Evolutionary conservation across 805 yeast species (phyloP), one percentile per base, ranked within the genome.

Genomic region (Metschnikowia bowlesiae): DNA sequence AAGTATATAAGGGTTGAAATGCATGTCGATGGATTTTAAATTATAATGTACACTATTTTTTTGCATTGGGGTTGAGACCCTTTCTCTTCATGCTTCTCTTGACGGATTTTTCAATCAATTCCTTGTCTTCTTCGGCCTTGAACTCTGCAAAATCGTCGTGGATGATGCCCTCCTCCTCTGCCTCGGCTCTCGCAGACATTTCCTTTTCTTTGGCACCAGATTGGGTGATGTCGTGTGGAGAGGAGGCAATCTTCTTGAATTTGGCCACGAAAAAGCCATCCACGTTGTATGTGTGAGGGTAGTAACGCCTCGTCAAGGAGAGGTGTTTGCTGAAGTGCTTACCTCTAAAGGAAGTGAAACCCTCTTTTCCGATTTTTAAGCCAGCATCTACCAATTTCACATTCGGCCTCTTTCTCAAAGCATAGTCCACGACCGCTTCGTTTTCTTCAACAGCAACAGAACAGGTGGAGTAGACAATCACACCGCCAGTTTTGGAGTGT

Each of bases 251-350:
- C 79, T 94, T 94, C 74, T 88, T 83, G 77, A 94, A 89, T 69
- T 92, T 94, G 49, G 99, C 99, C 52, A 94, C 99, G 69, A 75
- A 94, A 80, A 94, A 94, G 26, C 99, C 99, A 71, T 94, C 99
- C 49, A 94, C 99, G 68, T 94, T 94, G 67, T 94, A 94, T 29
- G 96, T 91, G 72, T 94, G 99, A 49, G 99, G 99, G 68, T 94
- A 94, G 71, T 92, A 94, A 69, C 99, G 83, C 76, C 96, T 83
- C 2, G 98, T 91, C 60, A 92, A 73, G 45, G 82, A 80, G 49
- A 94, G 68, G 59, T 81, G 81, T 40, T 88, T 80, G 66, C 87
- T 83, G 77, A 91, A 94, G 50, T 82, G 87, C 70, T 91, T 92
- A 45, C 99, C 99, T 67, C 98, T 80, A 75, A 79, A 94, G 37